These are phyloP conservation scores for Exophiala alcalophila DNA, from an alignment of 2,329 filamentous ascomycete genomes.

Conservation along the genomic window DNA sequence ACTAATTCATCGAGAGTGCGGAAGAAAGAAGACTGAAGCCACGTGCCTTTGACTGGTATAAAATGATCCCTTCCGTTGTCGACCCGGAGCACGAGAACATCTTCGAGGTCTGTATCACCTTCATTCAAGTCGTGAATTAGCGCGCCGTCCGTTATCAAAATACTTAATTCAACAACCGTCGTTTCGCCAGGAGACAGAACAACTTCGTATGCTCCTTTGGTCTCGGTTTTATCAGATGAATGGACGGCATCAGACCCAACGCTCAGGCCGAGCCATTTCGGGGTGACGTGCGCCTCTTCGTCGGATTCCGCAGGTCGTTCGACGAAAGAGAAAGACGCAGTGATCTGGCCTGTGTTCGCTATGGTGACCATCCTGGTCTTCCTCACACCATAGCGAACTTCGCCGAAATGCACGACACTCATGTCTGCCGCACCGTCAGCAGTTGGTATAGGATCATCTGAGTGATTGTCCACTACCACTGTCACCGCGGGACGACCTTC, in stretches of 20 bases:
- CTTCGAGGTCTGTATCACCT: constrained; percentile 65
- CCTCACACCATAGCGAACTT: constrained; percentile 65
- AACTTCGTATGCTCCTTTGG: constrained; percentile 46
- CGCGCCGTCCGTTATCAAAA: constrained; percentile 62
- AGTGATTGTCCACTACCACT: constrained; percentile 68
- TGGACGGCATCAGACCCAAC: constrained; percentile 50
- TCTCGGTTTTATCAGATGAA: constrained; percentile 27
- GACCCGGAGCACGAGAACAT: constrained; percentile 83
- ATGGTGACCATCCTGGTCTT: constrained; percentile 71
- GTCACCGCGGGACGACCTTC: constrained; percentile 80
- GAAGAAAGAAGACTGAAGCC: constrained; percentile 79
- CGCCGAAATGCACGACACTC: constrained; percentile 73
- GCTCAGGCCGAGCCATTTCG: constrained; percentile 68
- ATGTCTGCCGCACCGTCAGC: constrained; percentile 39
- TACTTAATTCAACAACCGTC: constrained; percentile 64
- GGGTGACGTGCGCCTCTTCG: constrained; percentile 37
- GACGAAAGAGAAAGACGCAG: constrained; percentile 76
- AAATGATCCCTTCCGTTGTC: constrained; percentile 86
- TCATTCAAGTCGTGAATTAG: constrained; percentile 71
- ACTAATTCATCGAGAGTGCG: constrained; percentile 86
- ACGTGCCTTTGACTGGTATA: constrained; percentile 72
- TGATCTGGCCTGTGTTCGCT: constrained; percentile 84
- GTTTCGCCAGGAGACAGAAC: constrained; percentile 83
- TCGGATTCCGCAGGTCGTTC: constrained; percentile 44
- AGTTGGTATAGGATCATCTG: constrained; percentile 38